These are phyloP conservation scores for Sordariomycetes sp. DNA, from an alignment of 2,329 filamentous ascomycete species.

Conservation along the genomic window DNA sequence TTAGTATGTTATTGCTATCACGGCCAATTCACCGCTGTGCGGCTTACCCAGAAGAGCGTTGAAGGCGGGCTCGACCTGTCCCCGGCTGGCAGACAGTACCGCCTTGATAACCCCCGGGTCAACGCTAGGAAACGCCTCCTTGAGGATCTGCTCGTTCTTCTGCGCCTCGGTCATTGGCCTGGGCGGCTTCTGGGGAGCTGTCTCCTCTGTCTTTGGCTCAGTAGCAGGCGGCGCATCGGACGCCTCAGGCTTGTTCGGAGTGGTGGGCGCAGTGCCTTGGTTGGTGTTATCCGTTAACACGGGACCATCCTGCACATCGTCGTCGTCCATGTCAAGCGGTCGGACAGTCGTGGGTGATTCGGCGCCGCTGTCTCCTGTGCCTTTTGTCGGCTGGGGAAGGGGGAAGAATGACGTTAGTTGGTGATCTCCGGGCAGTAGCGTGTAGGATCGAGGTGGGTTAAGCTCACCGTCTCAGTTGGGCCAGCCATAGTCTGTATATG, in stretches of 20 bases:
- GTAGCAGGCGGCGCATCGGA: conserved; percentile 21
- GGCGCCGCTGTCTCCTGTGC: conserved; percentile 31
- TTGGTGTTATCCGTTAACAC: conserved; percentile 32
- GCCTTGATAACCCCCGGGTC: conserved; percentile 77
- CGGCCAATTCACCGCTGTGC: not conserved
- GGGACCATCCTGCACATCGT: conserved; percentile 55
- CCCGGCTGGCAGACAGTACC: conserved; percentile 76
- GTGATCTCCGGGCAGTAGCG: not conserved
- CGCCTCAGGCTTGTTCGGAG: conserved; percentile 9
- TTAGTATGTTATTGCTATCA: not conserved
- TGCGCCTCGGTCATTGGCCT: conserved; percentile 73
- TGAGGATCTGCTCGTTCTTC: conserved; percentile 79
- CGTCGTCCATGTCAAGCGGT: conserved; percentile 61
- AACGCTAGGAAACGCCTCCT: conserved; percentile 86
- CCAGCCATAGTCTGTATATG: conserved; percentile 2
- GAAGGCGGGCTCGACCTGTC: conserved; percentile 86
- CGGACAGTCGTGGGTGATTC: conserved; percentile 59
- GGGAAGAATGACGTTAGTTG: conserved; percentile 1
- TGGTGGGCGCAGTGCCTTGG: conserved; percentile 6
- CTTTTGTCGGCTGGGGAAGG: conserved; percentile 30
- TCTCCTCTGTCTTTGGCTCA: conserved; percentile 14
- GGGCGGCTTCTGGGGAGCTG: conserved; percentile 71
- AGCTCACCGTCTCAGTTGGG: conserved; percentile 25
- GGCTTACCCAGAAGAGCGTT: conserved; percentile 74
- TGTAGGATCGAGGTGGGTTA: conserved; percentile 1